Percentiles rank a stretch among this genome's conserved stretches.
Conservation (phyloP, 2,329 filamentous ascomycete genomes). For the Hymenoscyphus salicellus region DNA sequence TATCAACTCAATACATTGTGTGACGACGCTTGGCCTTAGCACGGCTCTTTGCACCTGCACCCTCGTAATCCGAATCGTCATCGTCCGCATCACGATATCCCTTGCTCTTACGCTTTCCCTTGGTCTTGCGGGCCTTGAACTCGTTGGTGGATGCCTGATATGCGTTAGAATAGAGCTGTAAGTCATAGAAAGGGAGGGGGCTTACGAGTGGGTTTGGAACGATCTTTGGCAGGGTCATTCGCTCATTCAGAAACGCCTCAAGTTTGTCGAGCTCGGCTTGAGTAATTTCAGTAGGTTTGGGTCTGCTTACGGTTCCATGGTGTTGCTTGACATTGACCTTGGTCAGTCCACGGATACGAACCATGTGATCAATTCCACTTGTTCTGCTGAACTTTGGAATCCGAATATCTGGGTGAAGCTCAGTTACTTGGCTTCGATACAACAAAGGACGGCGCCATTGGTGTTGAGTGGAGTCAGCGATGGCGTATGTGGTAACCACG, state of each 20-base stretch:
- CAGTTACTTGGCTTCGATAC: not conserved
- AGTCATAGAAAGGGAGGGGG: not conserved
- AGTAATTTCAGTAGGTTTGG: not conserved
- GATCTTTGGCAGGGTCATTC: conserved; percentile 11
- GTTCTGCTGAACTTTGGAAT: conserved; percentile 20
- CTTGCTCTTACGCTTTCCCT: not conserved
- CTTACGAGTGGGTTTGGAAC: not conserved
- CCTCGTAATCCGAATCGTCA: not conserved
- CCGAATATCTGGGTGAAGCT: conserved; percentile 6
- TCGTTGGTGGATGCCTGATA: not conserved
- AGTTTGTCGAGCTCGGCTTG: conserved; percentile 10
- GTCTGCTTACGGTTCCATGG: too few species aligned
- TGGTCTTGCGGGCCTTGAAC: not conserved
- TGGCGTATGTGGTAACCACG: conserved; percentile 6
- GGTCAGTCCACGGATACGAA: conserved; percentile 17
- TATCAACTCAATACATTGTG: too few species aligned
- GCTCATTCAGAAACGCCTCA: conserved; percentile 14
- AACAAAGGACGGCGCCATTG: not conserved
- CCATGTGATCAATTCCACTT: conserved; percentile 20
- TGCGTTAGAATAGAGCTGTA: not conserved
- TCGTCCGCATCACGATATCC: not conserved
- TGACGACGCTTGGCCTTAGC: too few species aligned
- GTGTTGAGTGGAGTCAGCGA: not conserved
- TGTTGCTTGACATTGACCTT: conserved; percentile 17
- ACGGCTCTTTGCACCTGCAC: not conserved